phyloP scores from a whole-genome alignment of 352 stramenopile genomes.

The Phytophthora ramorum region DNA sequence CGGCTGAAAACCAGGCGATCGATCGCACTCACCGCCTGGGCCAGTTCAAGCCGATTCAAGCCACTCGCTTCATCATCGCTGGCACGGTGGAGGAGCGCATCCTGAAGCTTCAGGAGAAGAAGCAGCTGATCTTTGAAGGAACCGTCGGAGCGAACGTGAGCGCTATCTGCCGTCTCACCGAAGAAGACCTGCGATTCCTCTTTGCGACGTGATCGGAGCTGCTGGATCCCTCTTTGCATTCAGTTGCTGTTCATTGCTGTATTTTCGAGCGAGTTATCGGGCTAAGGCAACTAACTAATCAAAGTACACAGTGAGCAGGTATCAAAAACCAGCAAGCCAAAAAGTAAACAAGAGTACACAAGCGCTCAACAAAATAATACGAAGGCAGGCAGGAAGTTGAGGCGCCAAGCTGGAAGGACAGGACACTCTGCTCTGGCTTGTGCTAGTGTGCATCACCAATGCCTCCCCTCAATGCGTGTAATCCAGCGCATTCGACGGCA shows the following conservation, averaged over 20 bases:
- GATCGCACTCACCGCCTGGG: slow-evolving; percentile 98
- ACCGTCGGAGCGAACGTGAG: slow-evolving; percentile 95
- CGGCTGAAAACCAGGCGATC: slow-evolving; percentile 95
- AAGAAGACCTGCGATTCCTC: slow-evolving; percentile 94
- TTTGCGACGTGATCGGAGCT: slow-evolving; percentile 67
- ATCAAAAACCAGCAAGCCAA: slow-evolving; percentile 47
- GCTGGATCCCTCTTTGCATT: not conserved
- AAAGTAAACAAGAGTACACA: slow-evolving; percentile 44
- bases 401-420: slow-evolving; percentile 22
- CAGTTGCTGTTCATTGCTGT: slow-evolving; percentile 36
- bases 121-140: slow-evolving; percentile 98
- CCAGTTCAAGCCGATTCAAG: slow-evolving; percentile 97
- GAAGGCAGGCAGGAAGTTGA: slow-evolving; percentile 30
- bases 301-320: slow-evolving; percentile 28
- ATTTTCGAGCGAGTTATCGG: slow-evolving; percentile 36
- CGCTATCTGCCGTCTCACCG: slow-evolving; percentile 91
- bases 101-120: slow-evolving; percentile 95
- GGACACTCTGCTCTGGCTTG: slow-evolving; percentile 14
- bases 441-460: slow-evolving; percentile 18
- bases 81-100: slow-evolving; percentile 99
- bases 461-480: slow-evolving; percentile 33
- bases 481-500: slow-evolving; percentile 35
- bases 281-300: slow-evolving; percentile 25
- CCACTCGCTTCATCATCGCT: slow-evolving; percentile 97
- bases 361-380: slow-evolving; percentile 46